These are phyloP conservation scores for Phtheirospermum japonicum DNA, from an alignment of 257 asterid genomes.

Conservation along the genomic window DNA sequence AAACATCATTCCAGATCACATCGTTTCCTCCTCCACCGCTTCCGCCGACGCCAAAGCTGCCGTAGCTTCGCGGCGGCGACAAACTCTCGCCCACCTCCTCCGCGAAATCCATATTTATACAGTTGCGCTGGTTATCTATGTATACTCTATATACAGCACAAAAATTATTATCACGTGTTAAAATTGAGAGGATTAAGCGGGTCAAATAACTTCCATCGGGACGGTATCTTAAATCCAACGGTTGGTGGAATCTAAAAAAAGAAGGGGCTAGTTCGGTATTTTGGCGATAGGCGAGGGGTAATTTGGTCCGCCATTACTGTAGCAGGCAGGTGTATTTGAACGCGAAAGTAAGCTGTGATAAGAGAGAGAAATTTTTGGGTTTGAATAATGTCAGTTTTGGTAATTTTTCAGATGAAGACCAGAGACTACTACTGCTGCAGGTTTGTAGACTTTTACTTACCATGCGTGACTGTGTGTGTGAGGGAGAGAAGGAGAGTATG, in stretches of 20 bases:
- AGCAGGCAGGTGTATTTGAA: background rate
- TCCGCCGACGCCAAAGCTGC: conserved; percentile 53
- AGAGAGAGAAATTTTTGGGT: conserved; percentile 2
- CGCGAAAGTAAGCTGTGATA: background rate
- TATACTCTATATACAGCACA: background rate
- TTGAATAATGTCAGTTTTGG: background rate
- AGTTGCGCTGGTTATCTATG: background rate
- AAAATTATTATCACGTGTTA: conserved; percentile 21
- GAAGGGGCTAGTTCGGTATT: conserved; percentile 28
- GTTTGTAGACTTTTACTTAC: background rate
- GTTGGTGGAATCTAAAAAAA: conserved; percentile 43
- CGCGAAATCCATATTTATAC: conserved; percentile 54
- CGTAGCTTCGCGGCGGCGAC: conserved; percentile 80
- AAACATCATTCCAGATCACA: conserved; percentile 46
- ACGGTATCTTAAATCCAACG: conserved; percentile 34
- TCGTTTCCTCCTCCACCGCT: conserved; percentile 39
- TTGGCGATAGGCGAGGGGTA: conserved; percentile 28
- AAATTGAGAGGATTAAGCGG: background rate
- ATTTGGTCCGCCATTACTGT: conserved; percentile 45
- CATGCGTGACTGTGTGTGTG: conserved; percentile 23
- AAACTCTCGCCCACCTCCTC: conserved; percentile 95
- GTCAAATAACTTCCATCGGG: conserved; percentile 39
- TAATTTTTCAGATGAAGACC: background rate
- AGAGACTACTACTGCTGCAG: background rate
- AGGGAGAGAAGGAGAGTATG: background rate